phyloP scores from a whole-genome alignment of 345 rosid genomes.

The Citrus australasica region DNA sequence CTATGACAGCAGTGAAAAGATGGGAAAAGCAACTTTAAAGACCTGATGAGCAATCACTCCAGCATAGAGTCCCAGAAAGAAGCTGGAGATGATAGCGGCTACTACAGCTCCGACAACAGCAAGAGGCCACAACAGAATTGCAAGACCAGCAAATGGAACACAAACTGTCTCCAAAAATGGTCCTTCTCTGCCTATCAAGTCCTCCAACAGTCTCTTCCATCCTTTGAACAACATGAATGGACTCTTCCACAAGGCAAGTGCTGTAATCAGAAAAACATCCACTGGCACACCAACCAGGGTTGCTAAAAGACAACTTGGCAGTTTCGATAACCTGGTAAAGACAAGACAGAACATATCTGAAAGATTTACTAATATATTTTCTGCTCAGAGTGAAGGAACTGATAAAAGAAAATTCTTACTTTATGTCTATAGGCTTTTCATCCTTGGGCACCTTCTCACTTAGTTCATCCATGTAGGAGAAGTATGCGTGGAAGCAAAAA shows the following conservation, averaged over 20 bases:
- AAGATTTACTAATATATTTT: not conserved
- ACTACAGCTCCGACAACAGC: slow-evolving; percentile 63
- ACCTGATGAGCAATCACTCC: slow-evolving; percentile 82
- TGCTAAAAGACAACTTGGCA: slow-evolving; percentile 68
- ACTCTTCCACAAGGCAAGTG: slow-evolving; percentile 72
- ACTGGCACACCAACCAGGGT: slow-evolving; percentile 59
- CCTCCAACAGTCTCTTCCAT: slow-evolving; percentile 86
- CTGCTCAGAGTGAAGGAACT: not conserved
- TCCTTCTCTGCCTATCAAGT: slow-evolving; percentile 85
- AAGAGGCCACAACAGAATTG: slow-evolving; percentile 80
- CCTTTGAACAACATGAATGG: slow-evolving; percentile 82
- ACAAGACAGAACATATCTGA: not conserved
- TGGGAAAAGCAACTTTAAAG: not conserved
- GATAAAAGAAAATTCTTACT: slow-evolving; percentile 27
- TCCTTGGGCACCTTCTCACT: slow-evolving; percentile 43
- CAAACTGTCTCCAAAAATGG: slow-evolving; percentile 85
- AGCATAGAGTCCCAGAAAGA: slow-evolving; percentile 64
- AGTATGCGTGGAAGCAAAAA: slow-evolving; percentile 89
- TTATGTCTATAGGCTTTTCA: slow-evolving; percentile 57
- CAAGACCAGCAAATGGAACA: slow-evolving; percentile 88
- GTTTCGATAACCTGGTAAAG: slow-evolving; percentile 44
- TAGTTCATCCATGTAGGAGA: slow-evolving; percentile 85
- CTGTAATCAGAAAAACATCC: slow-evolving; percentile 54
- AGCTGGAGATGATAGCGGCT: slow-evolving; percentile 57
- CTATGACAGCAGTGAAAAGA: not conserved